phyloP scores from a whole-genome alignment of 2,329 filamentous ascomycete genomes.

The Fusarium verticillioides region DNA sequence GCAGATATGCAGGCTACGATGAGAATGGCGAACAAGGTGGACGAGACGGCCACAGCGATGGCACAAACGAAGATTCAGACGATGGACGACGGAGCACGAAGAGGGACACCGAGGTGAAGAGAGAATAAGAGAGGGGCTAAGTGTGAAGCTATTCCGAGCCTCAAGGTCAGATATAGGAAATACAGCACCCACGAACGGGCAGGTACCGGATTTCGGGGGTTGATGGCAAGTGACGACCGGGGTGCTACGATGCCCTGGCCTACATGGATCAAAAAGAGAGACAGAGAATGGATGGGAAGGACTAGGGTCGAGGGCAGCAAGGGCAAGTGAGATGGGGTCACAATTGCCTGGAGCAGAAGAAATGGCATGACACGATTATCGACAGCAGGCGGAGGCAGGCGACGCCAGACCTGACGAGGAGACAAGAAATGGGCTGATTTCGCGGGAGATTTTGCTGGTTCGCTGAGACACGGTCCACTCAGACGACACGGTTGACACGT shows the following conservation, averaged over 20 bases:
- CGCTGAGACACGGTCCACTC: conserved; percentile 40
- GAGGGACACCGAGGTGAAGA: conserved; percentile 28
- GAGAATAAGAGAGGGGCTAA: conserved; percentile 24
- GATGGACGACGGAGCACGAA: conserved; percentile 19
- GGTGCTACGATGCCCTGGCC: conserved; percentile 22
- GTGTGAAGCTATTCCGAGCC: conserved; percentile 47
- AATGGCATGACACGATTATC: conserved; percentile 52
- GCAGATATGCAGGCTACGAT: conserved; percentile 25
- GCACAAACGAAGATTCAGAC: conserved; percentile 6
- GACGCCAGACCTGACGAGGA: conserved; percentile 47
- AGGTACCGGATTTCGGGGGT: conserved; percentile 36
- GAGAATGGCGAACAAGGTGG: conserved; percentile 21
- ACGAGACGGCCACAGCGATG: conserved; percentile 7
- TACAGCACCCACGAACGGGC: conserved; percentile 31
- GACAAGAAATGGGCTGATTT: conserved; percentile 53
- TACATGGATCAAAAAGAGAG: conserved; percentile 19
- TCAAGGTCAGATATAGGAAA: conserved; percentile 41
- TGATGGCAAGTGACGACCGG: conserved; percentile 39
- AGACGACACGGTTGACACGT: conserved; percentile 34
- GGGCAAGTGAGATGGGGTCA: conserved; percentile 38
- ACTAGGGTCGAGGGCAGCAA: conserved; percentile 23
- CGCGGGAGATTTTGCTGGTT: conserved; percentile 46
- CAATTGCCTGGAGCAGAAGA: conserved; percentile 39
- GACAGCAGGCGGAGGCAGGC: conserved; percentile 47
- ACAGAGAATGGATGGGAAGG: conserved; percentile 21